Percentiles rank a stretch among this genome's conserved stretches.
Conservation (phyloP, 163 green algal genomes). For the Volvox carteri region DNA sequence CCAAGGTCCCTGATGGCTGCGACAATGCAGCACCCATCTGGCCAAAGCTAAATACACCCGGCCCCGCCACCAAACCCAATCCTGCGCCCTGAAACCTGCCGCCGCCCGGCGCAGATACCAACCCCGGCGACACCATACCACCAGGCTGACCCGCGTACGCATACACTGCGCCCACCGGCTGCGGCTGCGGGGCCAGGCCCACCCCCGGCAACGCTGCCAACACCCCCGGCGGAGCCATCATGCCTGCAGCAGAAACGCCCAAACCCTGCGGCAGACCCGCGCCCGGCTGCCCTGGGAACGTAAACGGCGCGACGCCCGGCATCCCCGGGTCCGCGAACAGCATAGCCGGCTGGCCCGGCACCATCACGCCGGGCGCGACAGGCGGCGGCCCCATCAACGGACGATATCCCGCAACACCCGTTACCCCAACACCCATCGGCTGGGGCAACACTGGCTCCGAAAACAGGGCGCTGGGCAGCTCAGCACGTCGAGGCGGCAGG, state of each 20-base stretch:
- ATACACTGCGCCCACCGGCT: background rate
- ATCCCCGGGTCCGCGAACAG: background rate
- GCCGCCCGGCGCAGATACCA: background rate
- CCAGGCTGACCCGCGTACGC: background rate
- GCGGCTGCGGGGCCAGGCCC: background rate
- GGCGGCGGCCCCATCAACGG: background rate
- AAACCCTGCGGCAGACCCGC: background rate
- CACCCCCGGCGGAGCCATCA: conserved; percentile 15
- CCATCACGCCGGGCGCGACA: background rate
- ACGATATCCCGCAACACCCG: background rate
- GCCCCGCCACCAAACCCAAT: background rate
- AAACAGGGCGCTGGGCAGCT: conserved; percentile 44
- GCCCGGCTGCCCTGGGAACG: background rate
- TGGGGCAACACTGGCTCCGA: background rate
- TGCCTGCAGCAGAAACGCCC: background rate
- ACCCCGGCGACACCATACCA: background rate
- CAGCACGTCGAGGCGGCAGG: background rate
- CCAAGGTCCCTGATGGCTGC: background rate
- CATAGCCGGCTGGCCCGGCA: background rate
- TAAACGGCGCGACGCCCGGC: background rate
- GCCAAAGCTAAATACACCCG: conserved; percentile 21
- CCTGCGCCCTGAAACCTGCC: background rate
- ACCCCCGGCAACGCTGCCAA: background rate
- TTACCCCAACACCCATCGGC: background rate
- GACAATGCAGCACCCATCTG: background rate